Evolutionary conservation across 1,139 yeast genomes (phyloP), one percentile per base, ranked within the genome.

Genomic region (Blastobotrys aristatus): DNA sequence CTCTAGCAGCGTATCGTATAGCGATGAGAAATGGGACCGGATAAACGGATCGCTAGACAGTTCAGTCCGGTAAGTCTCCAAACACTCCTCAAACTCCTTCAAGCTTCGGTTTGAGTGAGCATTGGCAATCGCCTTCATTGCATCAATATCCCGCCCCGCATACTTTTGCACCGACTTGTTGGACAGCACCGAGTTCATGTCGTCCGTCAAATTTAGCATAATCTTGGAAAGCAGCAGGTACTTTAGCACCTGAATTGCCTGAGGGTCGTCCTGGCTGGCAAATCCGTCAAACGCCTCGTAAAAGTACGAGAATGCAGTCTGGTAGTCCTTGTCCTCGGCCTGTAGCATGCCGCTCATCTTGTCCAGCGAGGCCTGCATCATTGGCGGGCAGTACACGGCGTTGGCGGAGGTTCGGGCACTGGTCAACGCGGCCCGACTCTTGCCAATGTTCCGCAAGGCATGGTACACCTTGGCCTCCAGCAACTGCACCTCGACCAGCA

Each of bases 391-490:
- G 70, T 90, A 94, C 50, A 94, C 88, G 34, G 97, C 79, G 66
- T 92, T 94, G 14, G 98, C 98, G 5, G 95, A 84, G 0, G 98
- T 94, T 68, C 97, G 80, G 2, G 98, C 97, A 50, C 95, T 83
- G 3, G 98, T 90, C 57, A 94, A 75, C 4, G 97, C 83, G 5
- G 97, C 97, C 61, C 88, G 80, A 13, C 96, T 77, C 68, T 90
- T 92, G n/a, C 97, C 86, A 60, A 87, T 76, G 65, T 94, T 94
- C 66, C 97, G 79, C 59, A 94, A 74, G 24, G 95, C 90, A 66
- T 90, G 97, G 67, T 84, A 92, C 38, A 87, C 88, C 63, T 88
- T 84, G 24, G 94, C 77, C 66, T 94, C 98, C 58, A 92, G 77
- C 57, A 94, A 73, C 69, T 92, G 97, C 35, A 94, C 97, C 64